Evolutionary conservation across 139 green algal species (phyloP).

Genomic region (Asterochloris sp.): DNA sequence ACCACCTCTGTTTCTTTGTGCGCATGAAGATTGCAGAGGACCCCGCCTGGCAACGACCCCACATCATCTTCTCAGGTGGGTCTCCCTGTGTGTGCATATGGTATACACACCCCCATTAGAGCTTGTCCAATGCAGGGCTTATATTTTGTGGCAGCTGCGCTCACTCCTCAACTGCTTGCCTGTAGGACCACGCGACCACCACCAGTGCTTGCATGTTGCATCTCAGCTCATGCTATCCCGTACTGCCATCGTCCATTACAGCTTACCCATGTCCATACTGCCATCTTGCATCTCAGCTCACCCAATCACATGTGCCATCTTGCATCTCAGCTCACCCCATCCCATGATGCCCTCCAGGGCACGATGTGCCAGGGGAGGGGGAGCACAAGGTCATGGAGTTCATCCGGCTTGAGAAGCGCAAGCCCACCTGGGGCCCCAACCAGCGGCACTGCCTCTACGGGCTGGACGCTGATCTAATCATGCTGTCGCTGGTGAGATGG

Average conservation of each 20-base stretch:
- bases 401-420: constrained; percentile 70
- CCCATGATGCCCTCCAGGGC: constrained; percentile 37
- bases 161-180: not conserved
- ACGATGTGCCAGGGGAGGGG: constrained; percentile 92
- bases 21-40: constrained; percentile 83
- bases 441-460: constrained; percentile 94
- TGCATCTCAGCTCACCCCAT: not conserved
- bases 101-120: too few relatives aligned
- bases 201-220: too few relatives aligned
- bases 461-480: constrained; percentile 94
- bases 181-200: too few relatives aligned
- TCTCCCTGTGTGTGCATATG: not conserved
- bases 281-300: too few relatives aligned
- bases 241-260: not conserved
- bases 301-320: too few relatives aligned
- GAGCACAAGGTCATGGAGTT: constrained; percentile 99
- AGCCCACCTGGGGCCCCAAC: constrained; percentile 51
- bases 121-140: not conserved
- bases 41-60: constrained; percentile 72
- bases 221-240: too few relatives aligned
- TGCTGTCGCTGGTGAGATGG: constrained; percentile 74
- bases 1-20: constrained; percentile 87
- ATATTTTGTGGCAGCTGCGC: not conserved
- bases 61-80: constrained; percentile 76
- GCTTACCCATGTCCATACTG: too few relatives aligned